Base-by-base conservation (phyloP, 2,329 filamentous ascomycete genomes). In the Penicillium sp. region DNA sequence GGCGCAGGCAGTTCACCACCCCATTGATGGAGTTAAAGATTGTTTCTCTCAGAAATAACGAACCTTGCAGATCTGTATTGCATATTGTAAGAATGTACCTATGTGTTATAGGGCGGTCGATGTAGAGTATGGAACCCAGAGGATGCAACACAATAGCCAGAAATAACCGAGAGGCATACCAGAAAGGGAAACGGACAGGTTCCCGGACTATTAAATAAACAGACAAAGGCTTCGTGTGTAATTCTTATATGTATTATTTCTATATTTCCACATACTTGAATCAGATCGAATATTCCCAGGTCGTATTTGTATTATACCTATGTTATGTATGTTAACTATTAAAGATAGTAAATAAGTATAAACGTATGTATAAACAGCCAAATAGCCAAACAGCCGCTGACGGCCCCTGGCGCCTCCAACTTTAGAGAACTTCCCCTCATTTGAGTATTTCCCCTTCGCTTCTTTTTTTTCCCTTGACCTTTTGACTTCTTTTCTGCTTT, bases 341-440 rank as follows among this genome's bases (percentile, higher is more conserved):
- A 23, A 23, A 23, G 2, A 23, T 23, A 23, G 23, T 23, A 2
- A 23, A 23, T 23, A 51, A 27, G 71, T 61, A 58, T 60, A 61
- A 55, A 50, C 56, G 17, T 9, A 43, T 43, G 17, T 9, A 43
- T 43, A 43, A n/a, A 33, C 5, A 33, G 12, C 31, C 31, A 33
- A 33, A 33, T 5, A 33, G 12, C 31, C 31, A 33, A 31, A 33
- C 31, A 33, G 31, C 31, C 31, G 12, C 57, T 54, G 49, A 55
- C 50, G 52, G 51, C 61, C 61, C 64, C 63, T 66, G 65, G 57
- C 53, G 58, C 55, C 53, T 58, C 59, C 57, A 47, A 58, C 60
- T 67, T 54, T 54, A 50, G 54, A 6, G 35, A 61, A 58, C 56
- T 67, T 64, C 67, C 61, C 62, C 62, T 64, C 64, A 64, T 61